phyloP scores from a whole-genome alignment of 129 eudicot genomes.

The Ambrosia artemisiifolia region DNA sequence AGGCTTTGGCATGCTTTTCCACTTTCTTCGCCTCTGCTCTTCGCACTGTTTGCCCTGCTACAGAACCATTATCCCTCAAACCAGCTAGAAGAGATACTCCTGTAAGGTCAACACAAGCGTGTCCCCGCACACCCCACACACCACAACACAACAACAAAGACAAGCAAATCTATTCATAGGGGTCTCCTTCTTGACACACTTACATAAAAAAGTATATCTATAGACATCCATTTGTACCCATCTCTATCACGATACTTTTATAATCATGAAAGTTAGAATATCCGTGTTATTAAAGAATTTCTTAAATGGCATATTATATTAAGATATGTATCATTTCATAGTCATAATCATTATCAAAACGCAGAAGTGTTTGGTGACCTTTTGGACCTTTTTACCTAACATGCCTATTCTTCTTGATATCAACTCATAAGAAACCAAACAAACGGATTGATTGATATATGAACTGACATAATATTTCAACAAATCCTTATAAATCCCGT shows the following conservation, averaged over 20 bases:
- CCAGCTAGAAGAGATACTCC: no score
- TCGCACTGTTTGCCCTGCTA: no score
- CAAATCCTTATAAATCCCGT: background rate
- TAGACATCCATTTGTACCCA: background rate
- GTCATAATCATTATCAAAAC: background rate
- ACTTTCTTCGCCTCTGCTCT: no score
- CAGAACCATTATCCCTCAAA: no score
- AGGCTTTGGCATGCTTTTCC: no score
- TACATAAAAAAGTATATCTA: background rate
- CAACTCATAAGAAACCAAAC: background rate
- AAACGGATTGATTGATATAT: background rate
- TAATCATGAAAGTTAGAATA: background rate
- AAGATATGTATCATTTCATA: background rate
- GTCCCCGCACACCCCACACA: no score
- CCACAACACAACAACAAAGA: no score
- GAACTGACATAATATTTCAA: slow-evolving; percentile 4
- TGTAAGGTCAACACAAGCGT: no score
- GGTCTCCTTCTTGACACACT: background rate
- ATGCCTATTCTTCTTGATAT: background rate
- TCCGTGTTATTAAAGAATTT: background rate
- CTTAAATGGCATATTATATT: background rate
- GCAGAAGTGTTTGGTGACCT: background rate
- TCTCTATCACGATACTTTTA: slow-evolving; percentile 3
- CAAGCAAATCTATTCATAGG: no score
- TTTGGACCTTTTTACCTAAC: slow-evolving; percentile 10